A percentile compares a stretch with the other conserved stretches of the same genome.
phyloP scores from a whole-genome alignment of 176 grass and related monocot genomes.

The Triticum monococcum region DNA sequence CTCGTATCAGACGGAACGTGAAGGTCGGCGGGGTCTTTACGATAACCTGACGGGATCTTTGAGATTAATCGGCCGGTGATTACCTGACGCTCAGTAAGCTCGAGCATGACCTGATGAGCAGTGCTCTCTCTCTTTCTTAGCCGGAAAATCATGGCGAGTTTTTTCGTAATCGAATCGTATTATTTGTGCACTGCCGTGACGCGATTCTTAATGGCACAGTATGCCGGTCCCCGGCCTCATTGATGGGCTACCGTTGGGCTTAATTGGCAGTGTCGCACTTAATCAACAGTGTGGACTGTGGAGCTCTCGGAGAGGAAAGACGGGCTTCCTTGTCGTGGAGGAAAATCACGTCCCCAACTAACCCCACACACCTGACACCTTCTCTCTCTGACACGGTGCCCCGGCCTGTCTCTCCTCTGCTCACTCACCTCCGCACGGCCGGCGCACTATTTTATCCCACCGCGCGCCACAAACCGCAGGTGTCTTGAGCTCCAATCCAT shows the following conservation, averaged over 20 bases:
- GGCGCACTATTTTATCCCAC: slow-evolving; percentile 47
- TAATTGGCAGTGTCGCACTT: not conserved
- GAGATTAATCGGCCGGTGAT: too few species aligned
- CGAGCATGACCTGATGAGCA: too few species aligned
- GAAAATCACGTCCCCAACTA: too few species aligned
- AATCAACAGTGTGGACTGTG: not conserved
- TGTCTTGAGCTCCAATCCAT: slow-evolving; percentile 86
- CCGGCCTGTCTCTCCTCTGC: too few species aligned
- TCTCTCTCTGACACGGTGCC: too few species aligned
- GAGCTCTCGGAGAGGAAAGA: not conserved
- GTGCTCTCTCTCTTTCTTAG: too few species aligned
- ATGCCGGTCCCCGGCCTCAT: not conserved
- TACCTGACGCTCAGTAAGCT: too few species aligned
- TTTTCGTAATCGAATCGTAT: too few species aligned
- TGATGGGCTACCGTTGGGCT: not conserved
- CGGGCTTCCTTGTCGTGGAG: not conserved
- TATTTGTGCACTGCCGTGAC: not conserved
- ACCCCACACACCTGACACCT: too few species aligned
- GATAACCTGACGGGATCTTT: not conserved
- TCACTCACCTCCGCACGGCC: too few species aligned
- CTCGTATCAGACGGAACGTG: slow-evolving; percentile 14
- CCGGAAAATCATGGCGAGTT: not conserved
- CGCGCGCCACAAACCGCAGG: slow-evolving; percentile 23
- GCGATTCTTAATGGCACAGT: not conserved
- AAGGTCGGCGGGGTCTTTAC: slow-evolving; percentile 14